Evolutionary conservation across 352 stramenopile species (phyloP).

Genomic region (Phytophthora boehmeriae): DNA sequence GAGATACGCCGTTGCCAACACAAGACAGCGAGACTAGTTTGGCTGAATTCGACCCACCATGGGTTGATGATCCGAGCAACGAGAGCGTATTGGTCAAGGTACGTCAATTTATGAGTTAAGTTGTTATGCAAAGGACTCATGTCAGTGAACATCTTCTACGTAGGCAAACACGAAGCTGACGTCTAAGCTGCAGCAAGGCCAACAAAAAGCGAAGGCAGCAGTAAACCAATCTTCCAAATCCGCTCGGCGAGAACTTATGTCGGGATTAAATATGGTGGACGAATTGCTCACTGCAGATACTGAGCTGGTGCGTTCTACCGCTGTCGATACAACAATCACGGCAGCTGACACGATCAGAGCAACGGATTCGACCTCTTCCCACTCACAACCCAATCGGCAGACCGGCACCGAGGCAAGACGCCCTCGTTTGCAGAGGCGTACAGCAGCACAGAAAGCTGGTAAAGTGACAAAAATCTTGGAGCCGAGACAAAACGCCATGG

Average conservation of each 20-base stretch:
- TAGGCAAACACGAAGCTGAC: constrained; percentile 6
- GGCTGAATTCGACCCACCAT: constrained; percentile 6
- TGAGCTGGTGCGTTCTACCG: constrained; percentile 14
- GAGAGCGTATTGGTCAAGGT: constrained; percentile 20
- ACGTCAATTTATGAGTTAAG: background rate
- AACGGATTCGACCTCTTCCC: background rate
- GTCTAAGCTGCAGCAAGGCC: constrained; percentile 14
- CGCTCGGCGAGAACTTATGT: constrained; percentile 23
- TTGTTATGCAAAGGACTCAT: constrained; percentile 4
- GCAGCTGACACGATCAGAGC: background rate
- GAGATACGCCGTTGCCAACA: background rate
- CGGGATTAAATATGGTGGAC: constrained; percentile 23
- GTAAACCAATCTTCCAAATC: constrained; percentile 26
- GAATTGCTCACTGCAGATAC: constrained; percentile 26
- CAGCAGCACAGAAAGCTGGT: constrained; percentile 29
- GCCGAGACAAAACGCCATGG: background rate
- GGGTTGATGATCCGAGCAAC: background rate
- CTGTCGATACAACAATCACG: background rate
- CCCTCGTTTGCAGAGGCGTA: constrained; percentile 33
- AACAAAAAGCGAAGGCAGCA: constrained; percentile 16
- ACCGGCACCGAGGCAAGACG: constrained; percentile 6
- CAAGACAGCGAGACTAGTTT: constrained; percentile 6
- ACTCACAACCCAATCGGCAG: constrained; percentile 3
- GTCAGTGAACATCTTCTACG: background rate
- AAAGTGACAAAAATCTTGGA: constrained; percentile 4